Percentiles rank a stretch among this genome's conserved stretches.
phyloP scores from a whole-genome alignment of 345 rosid genomes.

The Populus nigra region DNA sequence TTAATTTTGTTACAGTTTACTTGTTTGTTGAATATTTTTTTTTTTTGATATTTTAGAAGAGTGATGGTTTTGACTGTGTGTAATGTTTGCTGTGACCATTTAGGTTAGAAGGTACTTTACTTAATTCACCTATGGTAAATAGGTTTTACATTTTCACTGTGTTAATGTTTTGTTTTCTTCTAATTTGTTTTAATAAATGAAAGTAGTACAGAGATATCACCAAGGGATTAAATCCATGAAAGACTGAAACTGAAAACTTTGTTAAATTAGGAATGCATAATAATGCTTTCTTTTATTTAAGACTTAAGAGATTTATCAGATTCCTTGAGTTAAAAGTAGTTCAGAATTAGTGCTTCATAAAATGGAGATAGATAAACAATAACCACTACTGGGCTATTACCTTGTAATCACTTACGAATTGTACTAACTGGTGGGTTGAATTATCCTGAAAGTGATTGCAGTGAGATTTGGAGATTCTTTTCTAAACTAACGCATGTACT shows the following conservation, averaged over 20 bases:
- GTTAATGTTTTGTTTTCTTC: neutral
- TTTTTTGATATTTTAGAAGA: neutral
- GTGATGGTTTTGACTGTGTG: neutral
- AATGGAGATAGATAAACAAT: neutral
- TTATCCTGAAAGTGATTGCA: neutral
- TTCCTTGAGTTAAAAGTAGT: neutral
- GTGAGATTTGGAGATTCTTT: neutral
- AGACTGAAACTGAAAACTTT: neutral
- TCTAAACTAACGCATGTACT: neutral
- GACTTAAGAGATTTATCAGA: neutral
- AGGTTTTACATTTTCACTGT: neutral
- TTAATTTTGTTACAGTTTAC: constrained; percentile 5
- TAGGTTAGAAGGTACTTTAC: neutral
- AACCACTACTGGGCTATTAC: too few species aligned
- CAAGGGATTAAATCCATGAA: neutral
- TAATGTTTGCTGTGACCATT: constrained; percentile 3
- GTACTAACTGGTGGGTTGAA: too few species aligned
- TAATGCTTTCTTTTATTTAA: neutral
- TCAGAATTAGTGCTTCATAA: neutral
- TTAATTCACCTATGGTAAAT: constrained; percentile 1
- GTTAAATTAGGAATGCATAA: neutral
- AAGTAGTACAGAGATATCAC: neutral
- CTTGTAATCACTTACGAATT: too few species aligned
- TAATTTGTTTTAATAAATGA: neutral
- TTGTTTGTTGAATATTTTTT: neutral